Evolutionary conservation across 2,329 filamentous ascomycete genomes (phyloP), one percentile per base, ranked within the genome.

Genomic region (Orbilia oligospora): DNA sequence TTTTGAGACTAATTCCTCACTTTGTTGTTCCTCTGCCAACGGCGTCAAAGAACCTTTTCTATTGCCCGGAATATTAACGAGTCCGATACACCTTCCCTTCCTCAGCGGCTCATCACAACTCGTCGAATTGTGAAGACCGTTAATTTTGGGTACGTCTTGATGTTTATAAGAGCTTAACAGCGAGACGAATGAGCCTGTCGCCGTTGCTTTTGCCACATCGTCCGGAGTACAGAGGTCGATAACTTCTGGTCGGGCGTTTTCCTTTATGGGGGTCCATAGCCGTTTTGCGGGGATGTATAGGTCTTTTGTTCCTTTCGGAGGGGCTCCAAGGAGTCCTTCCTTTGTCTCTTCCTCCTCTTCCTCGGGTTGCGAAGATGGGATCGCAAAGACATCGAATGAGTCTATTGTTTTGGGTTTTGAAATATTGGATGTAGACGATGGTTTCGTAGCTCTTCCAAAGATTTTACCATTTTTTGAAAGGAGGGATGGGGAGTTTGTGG

Each of bases 211-310:
- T 18, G 58, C 41, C n/a, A 49, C 41, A 46, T 70, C 67, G 33
- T 77, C 67, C 5, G 73, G 73, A 33, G 67, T 77, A 27, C 73
- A 77, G 9, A 77, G 67, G 18, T 77, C 73, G 49, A 77, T 77
- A 41, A 77, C 44, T 5, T 67, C 67, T 20, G 67, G 67, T 30
- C 44, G 49, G 5, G 73, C 36, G 53, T 77, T 77, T 48, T 77
- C 73, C 36, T 77, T 77, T 5, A 67, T 44, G 9, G 73, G 73
- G 4, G 73, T 77, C 73, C 73, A 77, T 63, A 56, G 24, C 14
- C 67, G 58, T 56, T 77, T 77, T 2, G 73, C 73, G 5, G 73
- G 67, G 27, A 77, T 64, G 30, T 77, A 77, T 1, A 53, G 12
- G 44, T 65, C 64, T 22, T 71, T 66, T 51, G 73, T 71, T 64